Percentiles rank a stretch among this genome's conserved stretches.
Conservation (phyloP, 2,329 filamentous ascomycete species). For the Colletotrichum magnum region DNA sequence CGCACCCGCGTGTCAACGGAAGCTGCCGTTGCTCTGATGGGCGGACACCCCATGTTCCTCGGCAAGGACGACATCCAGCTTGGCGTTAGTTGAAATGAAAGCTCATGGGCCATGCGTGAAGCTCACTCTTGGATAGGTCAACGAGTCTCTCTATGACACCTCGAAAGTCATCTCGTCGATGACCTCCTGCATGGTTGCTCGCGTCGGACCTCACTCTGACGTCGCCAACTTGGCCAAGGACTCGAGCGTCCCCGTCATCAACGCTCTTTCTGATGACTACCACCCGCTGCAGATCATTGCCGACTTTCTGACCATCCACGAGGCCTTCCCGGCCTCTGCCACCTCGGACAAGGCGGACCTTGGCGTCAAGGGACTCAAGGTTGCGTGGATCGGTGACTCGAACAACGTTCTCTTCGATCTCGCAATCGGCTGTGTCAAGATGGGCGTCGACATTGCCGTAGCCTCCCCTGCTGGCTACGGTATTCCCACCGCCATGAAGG, state of each 20-base stretch:
- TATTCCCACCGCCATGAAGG: conserved; percentile 82
- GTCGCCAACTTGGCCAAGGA: conserved; percentile 78
- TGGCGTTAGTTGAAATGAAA: conserved; percentile 71
- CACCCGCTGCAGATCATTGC: conserved; percentile 96
- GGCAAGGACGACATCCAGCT: conserved; percentile 97
- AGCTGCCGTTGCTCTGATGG: conserved; percentile 87
- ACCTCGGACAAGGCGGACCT: conserved; percentile 58
- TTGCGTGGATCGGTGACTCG: conserved; percentile 96
- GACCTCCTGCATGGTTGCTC: conserved; percentile 86
- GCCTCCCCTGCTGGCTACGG: conserved; percentile 89
- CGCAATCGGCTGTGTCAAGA: conserved; percentile 87
- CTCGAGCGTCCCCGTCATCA: conserved; percentile 86
- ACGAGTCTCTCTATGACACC: conserved; percentile 95
- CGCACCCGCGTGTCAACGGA: conserved; percentile 95
- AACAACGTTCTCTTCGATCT: conserved; percentile 98
- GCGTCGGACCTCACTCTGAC: conserved; percentile 83
- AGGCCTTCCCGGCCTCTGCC: conserved; percentile 73
- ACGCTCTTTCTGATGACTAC: conserved; percentile 89
- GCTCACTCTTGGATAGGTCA: conserved; percentile 69
- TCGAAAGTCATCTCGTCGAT: conserved; percentile 94
- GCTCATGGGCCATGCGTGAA: not conserved
- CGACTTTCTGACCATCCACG: conserved; percentile 91
- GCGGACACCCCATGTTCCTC: conserved; percentile 96
- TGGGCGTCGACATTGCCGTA: conserved; percentile 88
- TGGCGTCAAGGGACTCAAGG: conserved; percentile 85